These are phyloP conservation scores for Metschnikowia peoriensis DNA, from an alignment of 805 yeast species.

Conservation along the genomic window DNA sequence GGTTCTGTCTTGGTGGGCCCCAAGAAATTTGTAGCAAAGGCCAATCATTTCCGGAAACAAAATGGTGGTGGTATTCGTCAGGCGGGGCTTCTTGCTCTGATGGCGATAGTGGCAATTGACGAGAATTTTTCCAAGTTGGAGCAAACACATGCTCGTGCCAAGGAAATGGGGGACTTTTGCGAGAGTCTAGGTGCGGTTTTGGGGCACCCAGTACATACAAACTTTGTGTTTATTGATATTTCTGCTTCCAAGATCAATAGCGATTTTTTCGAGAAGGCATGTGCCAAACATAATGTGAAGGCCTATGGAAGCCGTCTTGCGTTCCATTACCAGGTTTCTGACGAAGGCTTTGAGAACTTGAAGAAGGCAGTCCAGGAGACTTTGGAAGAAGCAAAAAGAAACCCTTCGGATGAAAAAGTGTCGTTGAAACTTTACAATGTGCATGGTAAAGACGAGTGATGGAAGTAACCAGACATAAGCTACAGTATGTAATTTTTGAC, in stretches of 20 bases:
- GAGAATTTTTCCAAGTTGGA: constrained; percentile 35
- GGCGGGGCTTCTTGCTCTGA: constrained; percentile 38
- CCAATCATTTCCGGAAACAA: constrained; percentile 46
- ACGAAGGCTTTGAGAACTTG: constrained; percentile 29
- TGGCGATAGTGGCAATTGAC: constrained; percentile 43
- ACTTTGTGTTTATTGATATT: constrained; percentile 41
- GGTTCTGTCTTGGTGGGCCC: constrained; percentile 41
- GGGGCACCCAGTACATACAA: constrained; percentile 40
- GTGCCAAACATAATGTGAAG: constrained; percentile 21
- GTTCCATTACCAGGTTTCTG: constrained; percentile 36
- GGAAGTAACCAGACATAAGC: too few relatives aligned
- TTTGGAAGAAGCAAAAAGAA: constrained; percentile 17
- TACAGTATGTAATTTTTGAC: background rate
- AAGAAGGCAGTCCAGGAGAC: constrained; percentile 18
- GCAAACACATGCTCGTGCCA: constrained; percentile 34
- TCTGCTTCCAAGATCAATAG: constrained; percentile 30
- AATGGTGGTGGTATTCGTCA: constrained; percentile 47
- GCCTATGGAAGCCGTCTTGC: constrained; percentile 25
- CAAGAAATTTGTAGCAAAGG: constrained; percentile 32
- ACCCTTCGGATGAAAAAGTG: constrained; percentile 13
- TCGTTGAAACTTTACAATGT: constrained; percentile 12
- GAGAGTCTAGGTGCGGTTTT: constrained; percentile 27
- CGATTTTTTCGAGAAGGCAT: constrained; percentile 20
- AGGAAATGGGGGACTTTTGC: constrained; percentile 34
- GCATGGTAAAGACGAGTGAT: constrained; percentile 4